Evolutionary conservation across 306 rosid species (phyloP).

Genomic region (Sophora flavescens): DNA sequence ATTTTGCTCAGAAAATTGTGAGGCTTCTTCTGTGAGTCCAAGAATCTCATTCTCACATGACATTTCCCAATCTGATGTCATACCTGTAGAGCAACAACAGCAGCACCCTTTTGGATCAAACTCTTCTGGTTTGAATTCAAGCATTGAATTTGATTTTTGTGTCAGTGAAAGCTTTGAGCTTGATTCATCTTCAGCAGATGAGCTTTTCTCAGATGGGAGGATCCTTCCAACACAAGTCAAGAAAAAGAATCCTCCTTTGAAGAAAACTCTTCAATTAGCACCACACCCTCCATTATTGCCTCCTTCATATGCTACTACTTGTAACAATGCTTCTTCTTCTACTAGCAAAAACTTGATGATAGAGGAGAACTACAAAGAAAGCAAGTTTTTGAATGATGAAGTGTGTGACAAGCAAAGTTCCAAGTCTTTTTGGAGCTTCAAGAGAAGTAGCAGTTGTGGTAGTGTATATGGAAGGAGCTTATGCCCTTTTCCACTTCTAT

Average conservation of each 20-base stretch:
- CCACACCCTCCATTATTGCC: conserved; percentile 47
- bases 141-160: conserved; percentile 76
- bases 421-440: conserved; percentile 88
- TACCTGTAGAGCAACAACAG: conserved; percentile 74
- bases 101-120: conserved; percentile 60
- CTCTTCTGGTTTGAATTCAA: conserved; percentile 63
- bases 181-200: conserved; percentile 82
- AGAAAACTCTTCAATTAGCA: conserved; percentile 38
- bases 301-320: conserved; percentile 36
- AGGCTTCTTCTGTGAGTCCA: conserved; percentile 60
- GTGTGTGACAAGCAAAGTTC: conserved; percentile 59
- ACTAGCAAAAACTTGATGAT: conserved; percentile 39
- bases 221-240: conserved; percentile 72
- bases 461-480: conserved; percentile 76
- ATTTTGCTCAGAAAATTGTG: conserved; percentile 62
- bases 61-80: conserved; percentile 64
- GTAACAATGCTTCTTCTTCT: conserved; percentile 2
- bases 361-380: conserved; percentile 50
- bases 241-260: conserved; percentile 54
- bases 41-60: conserved; percentile 89
- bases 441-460: conserved; percentile 87
- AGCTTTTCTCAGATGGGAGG: conserved; percentile 85
- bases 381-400: conserved; percentile 43
- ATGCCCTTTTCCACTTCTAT: conserved; percentile 82
- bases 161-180: conserved; percentile 63